Evolutionary conservation across 73 alveolate species (phyloP), one percentile per base, ranked within the genome.

Genomic region (Paraurostyla sp.): DNA sequence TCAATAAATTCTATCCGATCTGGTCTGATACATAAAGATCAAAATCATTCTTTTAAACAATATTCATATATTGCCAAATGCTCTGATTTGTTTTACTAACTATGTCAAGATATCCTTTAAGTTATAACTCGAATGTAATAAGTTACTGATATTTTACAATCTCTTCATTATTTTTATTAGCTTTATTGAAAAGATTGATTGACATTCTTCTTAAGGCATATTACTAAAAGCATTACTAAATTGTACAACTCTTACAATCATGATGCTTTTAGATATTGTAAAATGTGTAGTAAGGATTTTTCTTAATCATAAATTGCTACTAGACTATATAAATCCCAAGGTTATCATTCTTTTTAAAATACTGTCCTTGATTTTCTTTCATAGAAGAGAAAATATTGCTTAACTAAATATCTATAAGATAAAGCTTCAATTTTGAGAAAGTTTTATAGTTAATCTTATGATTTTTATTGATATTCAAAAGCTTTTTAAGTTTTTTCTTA

Each of bases 51-150:
- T 38, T 65, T 4, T 1, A 22, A 6, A 65, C 25, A 1, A 13
- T 20, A 32, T 36, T 15, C 82, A 56, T 38, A 40, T 38, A 65
- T 65, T 65, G 60, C 9, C 16, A 15, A 1, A 65, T 58, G 13
- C 41, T 22, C 33, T 6, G 1, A 2, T 56, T 6, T 22, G 25
- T 3, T 33, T 38, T 7, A 38, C 11, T 65, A 0, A 65, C 13
- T 6, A 65, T 38, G 2, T 65, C 82, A 65, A 65, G 60, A 65
- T 65, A 65, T 9, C 60, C 25, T 40, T 65, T 65, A n/a, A 65
- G 46, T 20, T 65, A 65, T 6, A 65, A 18, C 25, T 65, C 82
- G 11, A 16, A 65, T 20, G 82, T 35, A 40, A 65, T 40, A 16
- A 65, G 9, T 40, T 65, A 38, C 25, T 35, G 6, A 35, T 65